Conservation (phyloP, 78 protist species). For the Trichosphaerium sp. region DNA sequence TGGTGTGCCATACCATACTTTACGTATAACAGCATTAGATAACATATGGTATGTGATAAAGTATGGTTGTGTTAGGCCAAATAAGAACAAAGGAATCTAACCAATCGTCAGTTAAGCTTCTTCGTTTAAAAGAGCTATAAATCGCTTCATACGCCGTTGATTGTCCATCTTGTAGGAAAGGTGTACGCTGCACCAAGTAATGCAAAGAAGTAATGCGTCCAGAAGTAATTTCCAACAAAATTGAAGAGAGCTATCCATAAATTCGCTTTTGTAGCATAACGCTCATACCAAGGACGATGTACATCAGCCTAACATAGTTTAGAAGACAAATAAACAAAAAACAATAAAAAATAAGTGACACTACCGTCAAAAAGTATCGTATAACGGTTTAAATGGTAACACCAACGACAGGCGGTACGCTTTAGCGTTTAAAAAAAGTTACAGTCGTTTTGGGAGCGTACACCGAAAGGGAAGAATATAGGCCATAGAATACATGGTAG, state of each 20-base stretch:
- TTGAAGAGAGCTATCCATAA: slow-evolving; percentile 40
- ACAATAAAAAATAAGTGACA: not conserved
- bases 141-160: slow-evolving; percentile 17
- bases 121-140: not conserved
- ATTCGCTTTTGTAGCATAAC: slow-evolving; percentile 47
- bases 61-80: slow-evolving; percentile 48
- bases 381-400: not conserved
- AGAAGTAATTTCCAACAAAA: slow-evolving; percentile 56
- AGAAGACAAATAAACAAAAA: no score
- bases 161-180: slow-evolving; percentile 23
- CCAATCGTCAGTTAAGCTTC: not conserved
- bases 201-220: slow-evolving; percentile 59
- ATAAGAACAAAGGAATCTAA: slow-evolving; percentile 29
- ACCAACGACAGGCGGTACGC: not conserved
- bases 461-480: slow-evolving; percentile 7
- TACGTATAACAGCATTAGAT: slow-evolving; percentile 39
- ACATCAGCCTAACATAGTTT: slow-evolving; percentile 26
- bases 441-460: not conserved
- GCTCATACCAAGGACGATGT: slow-evolving; percentile 23
- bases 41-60: slow-evolving; percentile 37
- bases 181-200: slow-evolving; percentile 46
- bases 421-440: not conserved
- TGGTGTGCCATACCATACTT: slow-evolving; percentile 3
- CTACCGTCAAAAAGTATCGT: not conserved
- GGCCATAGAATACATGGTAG: slow-evolving; percentile 42